Conservation (phyloP, 129 eudicot species). For the Glebionis coronaria region DNA sequence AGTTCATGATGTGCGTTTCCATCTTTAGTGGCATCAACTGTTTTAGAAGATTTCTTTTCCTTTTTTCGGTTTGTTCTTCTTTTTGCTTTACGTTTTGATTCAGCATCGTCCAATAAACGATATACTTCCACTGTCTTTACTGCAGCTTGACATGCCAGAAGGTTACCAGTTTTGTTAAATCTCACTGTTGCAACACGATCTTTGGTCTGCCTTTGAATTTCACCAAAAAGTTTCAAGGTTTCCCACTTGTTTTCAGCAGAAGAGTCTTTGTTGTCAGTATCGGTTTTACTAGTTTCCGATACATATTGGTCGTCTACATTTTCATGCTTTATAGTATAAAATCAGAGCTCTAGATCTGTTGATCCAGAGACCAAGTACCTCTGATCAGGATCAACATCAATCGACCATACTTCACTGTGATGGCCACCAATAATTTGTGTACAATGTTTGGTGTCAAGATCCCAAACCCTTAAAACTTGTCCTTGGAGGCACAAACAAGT, state of each 20-base stretch:
- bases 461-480: slow-evolving; percentile 97
- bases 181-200: slow-evolving; percentile 83
- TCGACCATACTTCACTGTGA: slow-evolving; percentile 96
- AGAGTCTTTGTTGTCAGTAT: slow-evolving; percentile 27
- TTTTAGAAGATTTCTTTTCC: slow-evolving; percentile 69
- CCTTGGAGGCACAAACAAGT: slow-evolving; percentile 85
- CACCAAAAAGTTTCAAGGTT: slow-evolving; percentile 81
- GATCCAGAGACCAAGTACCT: slow-evolving; percentile 89
- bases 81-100: slow-evolving; percentile 89
- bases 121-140: slow-evolving; percentile 86
- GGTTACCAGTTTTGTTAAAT: slow-evolving; percentile 74
- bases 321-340: slow-evolving; percentile 60
- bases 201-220: slow-evolving; percentile 73
- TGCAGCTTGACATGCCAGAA: slow-evolving; percentile 87
- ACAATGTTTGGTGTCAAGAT: slow-evolving; percentile 94
- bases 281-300: slow-evolving; percentile 20
- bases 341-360: slow-evolving; percentile 77
- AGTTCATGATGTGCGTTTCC: slow-evolving; percentile 33
- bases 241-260: slow-evolving; percentile 71
- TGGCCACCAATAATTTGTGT: slow-evolving; percentile 93
- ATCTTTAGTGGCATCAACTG: slow-evolving; percentile 41
- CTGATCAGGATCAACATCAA: slow-evolving; percentile 71
- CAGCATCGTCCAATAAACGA: slow-evolving; percentile 80
- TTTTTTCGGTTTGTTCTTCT: slow-evolving; percentile 74
- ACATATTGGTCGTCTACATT: slow-evolving; percentile 30